Evolutionary conservation across 2,329 filamentous ascomycete genomes (phyloP), one percentile per base, ranked within the genome.

Genomic region (Ophiosphaerella korrae): DNA sequence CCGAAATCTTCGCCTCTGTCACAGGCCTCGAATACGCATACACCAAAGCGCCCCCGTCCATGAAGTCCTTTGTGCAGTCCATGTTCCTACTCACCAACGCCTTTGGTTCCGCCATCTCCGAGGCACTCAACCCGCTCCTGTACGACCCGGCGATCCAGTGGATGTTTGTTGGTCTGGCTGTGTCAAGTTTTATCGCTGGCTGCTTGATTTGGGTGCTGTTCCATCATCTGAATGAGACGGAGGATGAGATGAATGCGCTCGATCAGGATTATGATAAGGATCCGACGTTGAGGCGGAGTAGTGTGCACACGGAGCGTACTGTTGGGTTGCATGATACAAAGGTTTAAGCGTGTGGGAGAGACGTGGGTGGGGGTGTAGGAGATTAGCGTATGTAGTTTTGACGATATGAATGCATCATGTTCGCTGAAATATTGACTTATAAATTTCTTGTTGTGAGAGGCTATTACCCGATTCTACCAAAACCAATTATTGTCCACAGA

Each of bases 71-170:
- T 54, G 74, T 78, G 24, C 76, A 77, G 58, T 71, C 80, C 80
- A 74, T 86, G 51, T 85, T 80, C 67, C 80, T 85, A 45, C 79
- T 86, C 58, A 85, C 83, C 57, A 84, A 80, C 56, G 84, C 83
- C 6, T 80, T 86, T 48, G 82, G 82, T 7, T 79, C 83, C 1
- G 84, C 84, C 48, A 78, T 90, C 23, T 83, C 82, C 7, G 84
- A 87, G 67, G 86, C 85, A 0, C 74, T 89, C 8, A 81, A 83
- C 14, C 83, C 85, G 0, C 77, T 81, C 3, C 79, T 84, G 2
- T 81, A 82, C 52, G 83, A 90, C 60, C 87, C 87, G 4, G 80
- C 84, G 55, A 84, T 88, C 60, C 62, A 86, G 57, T 89, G 85
- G 84, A 84, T 89, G 84, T 75, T 66, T 61, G 67, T 68, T 36